Conservation (phyloP, 139 green algal genomes). For the Chlamydomonas sp. region DNA sequence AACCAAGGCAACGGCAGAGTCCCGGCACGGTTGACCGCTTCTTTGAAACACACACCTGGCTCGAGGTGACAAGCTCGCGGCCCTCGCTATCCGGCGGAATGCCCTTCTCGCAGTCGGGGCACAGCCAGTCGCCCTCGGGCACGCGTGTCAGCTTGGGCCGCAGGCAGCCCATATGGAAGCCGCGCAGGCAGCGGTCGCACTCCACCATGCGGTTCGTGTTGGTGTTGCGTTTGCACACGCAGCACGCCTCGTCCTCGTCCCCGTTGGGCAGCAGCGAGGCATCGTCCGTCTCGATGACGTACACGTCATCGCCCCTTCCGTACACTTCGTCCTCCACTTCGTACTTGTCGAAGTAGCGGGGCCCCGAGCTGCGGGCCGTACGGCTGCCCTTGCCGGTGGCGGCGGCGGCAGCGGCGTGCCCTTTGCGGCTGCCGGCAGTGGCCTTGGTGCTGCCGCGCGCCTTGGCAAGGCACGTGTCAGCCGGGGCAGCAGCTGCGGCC, state of each 20-base stretch:
- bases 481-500: too few relatives aligned
- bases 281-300: slow-evolving; percentile 28
- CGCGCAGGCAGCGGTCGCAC: slow-evolving; percentile 87
- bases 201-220: slow-evolving; percentile 77
- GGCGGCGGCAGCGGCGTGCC: not conserved
- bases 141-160: slow-evolving; percentile 76
- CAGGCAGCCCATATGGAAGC: slow-evolving; percentile 90
- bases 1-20: too few relatives aligned
- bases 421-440: too few relatives aligned
- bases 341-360: slow-evolving; percentile 7
- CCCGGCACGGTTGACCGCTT: too few relatives aligned
- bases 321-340: not conserved
- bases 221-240: slow-evolving; percentile 12
- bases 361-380: too few relatives aligned
- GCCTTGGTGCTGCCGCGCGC: too few relatives aligned
- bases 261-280: slow-evolving; percentile 2
- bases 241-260: slow-evolving; percentile 25
- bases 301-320: slow-evolving; percentile 28
- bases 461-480: too few relatives aligned
- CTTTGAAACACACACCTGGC: not conserved
- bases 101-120: slow-evolving; percentile 60
- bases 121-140: slow-evolving; percentile 85
- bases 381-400: not conserved
- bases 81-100: not conserved
- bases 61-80: not conserved